Percentiles rank a stretch among this genome's conserved stretches.
These are phyloP conservation scores for Andrographis paniculata DNA, from an alignment of 305 asterid species.

Conservation along the genomic window DNA sequence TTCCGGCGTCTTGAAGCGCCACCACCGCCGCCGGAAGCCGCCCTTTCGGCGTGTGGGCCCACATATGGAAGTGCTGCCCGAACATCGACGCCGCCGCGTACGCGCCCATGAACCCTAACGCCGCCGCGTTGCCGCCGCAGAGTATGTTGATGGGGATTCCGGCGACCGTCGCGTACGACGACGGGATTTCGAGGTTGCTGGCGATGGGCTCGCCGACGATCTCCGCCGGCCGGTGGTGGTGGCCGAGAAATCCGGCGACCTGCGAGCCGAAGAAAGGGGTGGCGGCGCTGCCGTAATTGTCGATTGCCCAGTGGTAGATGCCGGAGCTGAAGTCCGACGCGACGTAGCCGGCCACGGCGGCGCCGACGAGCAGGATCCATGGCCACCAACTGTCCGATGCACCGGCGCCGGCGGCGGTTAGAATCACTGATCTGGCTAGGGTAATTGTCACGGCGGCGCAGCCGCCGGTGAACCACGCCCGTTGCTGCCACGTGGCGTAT, in stretches of 20 bases:
- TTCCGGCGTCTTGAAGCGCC: constrained; percentile 39
- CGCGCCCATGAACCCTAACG: constrained; percentile 4
- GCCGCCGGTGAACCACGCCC: constrained; percentile 21
- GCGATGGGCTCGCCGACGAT: constrained; percentile 25
- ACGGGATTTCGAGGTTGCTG: constrained; percentile 22
- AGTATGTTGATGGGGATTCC: not conserved
- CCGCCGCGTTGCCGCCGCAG: not conserved
- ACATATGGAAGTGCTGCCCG: constrained; percentile 20
- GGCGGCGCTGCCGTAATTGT: constrained; percentile 13
- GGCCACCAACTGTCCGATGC: not conserved
- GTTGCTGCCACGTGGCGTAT: not conserved
- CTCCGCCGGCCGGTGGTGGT: constrained; percentile 37
- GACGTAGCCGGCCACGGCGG: not conserved
- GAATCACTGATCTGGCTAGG: constrained; percentile 30
- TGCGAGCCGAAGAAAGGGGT: constrained; percentile 14
- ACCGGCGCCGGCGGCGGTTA: too few species aligned
- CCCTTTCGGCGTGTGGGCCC: constrained; percentile 14
- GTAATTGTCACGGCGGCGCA: constrained; percentile 31
- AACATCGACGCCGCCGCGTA: constrained; percentile 5
- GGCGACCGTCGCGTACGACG: not conserved
- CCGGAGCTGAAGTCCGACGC: constrained; percentile 5
- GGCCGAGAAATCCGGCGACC: constrained; percentile 31
- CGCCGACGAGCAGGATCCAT: not conserved
- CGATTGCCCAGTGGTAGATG: constrained; percentile 11
- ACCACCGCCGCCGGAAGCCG: constrained; percentile 15